Base-by-base conservation (phyloP, 129 eudicot genomes). In the Apium graveolens region DNA sequence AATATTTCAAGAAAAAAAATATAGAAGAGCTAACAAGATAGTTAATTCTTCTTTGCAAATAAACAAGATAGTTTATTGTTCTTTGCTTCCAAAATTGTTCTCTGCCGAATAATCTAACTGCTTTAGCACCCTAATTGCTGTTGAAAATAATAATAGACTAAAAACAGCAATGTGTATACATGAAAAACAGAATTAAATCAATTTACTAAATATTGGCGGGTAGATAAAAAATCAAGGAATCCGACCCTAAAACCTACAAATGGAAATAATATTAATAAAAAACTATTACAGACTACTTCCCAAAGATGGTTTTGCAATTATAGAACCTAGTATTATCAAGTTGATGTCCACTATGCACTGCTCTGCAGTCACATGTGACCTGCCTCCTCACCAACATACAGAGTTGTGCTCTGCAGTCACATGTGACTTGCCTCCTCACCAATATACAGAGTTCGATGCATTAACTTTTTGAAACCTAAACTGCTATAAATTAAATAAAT, bases 1-100 rank as follows among this genome's bases (percentile, higher is more conserved):
- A 10, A 60, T 60, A 34, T 60, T 26, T 5, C 29, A 1, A 6
- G 4, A 7, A 20, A 20, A 51, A 24, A 10, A 60, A 1, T 12
- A n/a, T n/a, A 10, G 0, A 41, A 66, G 72, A 31, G 24, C 39
- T 31, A 31, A 32, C 72, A 29, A 31, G 31, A 3, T 31, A 1
- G 24, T 31, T 31, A 32, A 1, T 66, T 66, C 20, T 5, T 27
- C 17, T 16, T 7, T 66, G 21, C 41, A 66, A 65, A n/a, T n/a
- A n/a, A n/a, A n/a, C n/a, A n/a, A n/a, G n/a, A n/a, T n/a, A n/a
- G n/a, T n/a, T n/a, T n/a, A n/a, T n/a, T n/a, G n/a, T n/a, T n/a
- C n/a, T n/a, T n/a, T 27, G 99, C 97, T 66, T 96, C 99, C 97
- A 90, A 87, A 31, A 96, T 97, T 21, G 88, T 86, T 80, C 91